Evolutionary conservation across 1,284 basidiomycete genomes (phyloP), one percentile per base, ranked within the genome.

Genomic region (Takashimella tepidaria): DNA sequence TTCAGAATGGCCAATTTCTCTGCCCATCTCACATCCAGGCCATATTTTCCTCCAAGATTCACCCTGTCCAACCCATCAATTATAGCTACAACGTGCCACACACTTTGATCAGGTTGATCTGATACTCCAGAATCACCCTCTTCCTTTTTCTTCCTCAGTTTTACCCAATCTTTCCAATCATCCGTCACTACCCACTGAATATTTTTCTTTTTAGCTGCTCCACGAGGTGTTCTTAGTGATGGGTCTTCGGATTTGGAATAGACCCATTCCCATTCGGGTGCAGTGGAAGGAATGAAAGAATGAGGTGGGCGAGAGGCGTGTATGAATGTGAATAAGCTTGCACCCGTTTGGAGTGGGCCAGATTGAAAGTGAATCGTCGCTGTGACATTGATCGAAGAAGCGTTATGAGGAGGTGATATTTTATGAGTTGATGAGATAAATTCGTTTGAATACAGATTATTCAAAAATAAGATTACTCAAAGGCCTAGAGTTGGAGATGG

Each of bases 291-390:
- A 3, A 51, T 41, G 22, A 40, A 22, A 3, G 31, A 11, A 5
- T 43, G 20, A 4, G 31, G 20, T 16, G 56, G 43, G 20, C 86
- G 84, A 4, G 81, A 78, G 0, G 83, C 71, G 57, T 87, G 79
- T 12, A 82, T 78, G 56, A 92, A 89, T 5, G 88, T 83, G 78
- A 96, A 96, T 45, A 92, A 82, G 0, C 89, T 89, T 3, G 90
- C 88, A 8, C 95, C 93, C 0, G 89, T 92, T 77, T 96, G 92
- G 8, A 73, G 64, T 12, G 72, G 68, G 25, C 67, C 64, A 3
- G 68, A 65, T 12, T 66, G 69, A 41, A 73, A 68, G 54, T 74
- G 69, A 43, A 76, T 61, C 1, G 60, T 62, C 4, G 64, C 64
- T 64, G 50, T 19, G n/a, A n/a, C n/a, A n/a, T n/a, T n/a, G n/a